phyloP scores from a whole-genome alignment of 768 basidiomycete genomes.

The Collybiopsis confluens region DNA sequence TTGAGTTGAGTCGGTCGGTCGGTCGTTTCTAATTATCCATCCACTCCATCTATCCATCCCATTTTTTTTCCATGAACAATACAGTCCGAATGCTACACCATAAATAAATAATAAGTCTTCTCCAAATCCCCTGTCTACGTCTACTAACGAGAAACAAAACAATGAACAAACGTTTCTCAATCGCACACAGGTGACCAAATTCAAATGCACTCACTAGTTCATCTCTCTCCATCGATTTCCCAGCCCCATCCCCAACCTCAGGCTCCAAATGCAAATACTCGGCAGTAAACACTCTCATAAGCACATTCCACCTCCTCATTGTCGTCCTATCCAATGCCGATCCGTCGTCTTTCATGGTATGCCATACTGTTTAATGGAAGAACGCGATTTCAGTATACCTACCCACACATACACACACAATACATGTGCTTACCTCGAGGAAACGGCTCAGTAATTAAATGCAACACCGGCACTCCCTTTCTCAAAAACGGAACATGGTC shows the following conservation, averaged over 20 bases:
- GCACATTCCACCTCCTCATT: slow-evolving; percentile 84
- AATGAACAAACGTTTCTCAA: no score
- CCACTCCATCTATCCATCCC: no score
- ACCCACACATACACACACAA: slow-evolving; percentile 7
- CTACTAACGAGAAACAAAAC: no score
- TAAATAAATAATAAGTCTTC: no score
- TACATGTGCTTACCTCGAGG: slow-evolving; percentile 87
- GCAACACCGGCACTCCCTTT: slow-evolving; percentile 81
- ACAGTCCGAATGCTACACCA: no score
- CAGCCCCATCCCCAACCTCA: no score
- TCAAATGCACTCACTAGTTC: neutral
- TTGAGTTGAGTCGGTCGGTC: no score
- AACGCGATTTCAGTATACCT: neutral
- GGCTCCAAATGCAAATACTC: slow-evolving; percentile 82
- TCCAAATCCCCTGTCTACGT: no score
- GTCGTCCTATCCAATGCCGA: slow-evolving; percentile 80
- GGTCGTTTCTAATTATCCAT: no score
- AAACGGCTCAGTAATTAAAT: slow-evolving; percentile 87
- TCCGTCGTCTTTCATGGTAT: slow-evolving; percentile 71
- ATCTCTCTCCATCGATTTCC: neutral
- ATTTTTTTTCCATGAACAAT: no score
- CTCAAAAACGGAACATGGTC: slow-evolving; percentile 91
- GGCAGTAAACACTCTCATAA: slow-evolving; percentile 81
- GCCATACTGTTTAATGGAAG: slow-evolving; percentile 2
- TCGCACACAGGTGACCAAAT: no score